phyloP scores from a whole-genome alignment of 345 rosid species.

The Limnanthes douglasii region DNA sequence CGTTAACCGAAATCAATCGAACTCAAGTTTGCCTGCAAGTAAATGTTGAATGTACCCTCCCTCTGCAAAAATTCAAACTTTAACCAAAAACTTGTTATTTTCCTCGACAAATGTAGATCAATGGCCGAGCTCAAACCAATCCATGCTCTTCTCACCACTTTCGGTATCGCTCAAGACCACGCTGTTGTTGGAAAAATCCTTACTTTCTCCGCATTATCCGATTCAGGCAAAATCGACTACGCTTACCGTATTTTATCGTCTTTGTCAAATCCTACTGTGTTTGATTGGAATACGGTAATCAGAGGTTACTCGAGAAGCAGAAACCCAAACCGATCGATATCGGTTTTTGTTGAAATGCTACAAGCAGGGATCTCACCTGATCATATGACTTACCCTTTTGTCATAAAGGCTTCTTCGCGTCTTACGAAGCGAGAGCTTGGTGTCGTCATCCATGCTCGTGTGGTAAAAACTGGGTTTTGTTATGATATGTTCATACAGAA shows the following conservation, averaged over 20 bases:
- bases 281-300: slow-evolving; percentile 43
- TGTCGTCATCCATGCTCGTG: slow-evolving; percentile 23
- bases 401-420: slow-evolving; percentile 50
- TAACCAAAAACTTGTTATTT: slow-evolving; percentile 8
- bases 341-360: slow-evolving; percentile 37
- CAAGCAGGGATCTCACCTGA: slow-evolving; percentile 34
- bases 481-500: slow-evolving; percentile 44
- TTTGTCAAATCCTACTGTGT: slow-evolving; percentile 24
- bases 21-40: slow-evolving; percentile 1
- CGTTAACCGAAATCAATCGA: too few species aligned
- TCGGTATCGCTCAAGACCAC: slow-evolving; percentile 37
- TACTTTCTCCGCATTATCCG: slow-evolving; percentile 35
- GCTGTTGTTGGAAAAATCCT: slow-evolving; percentile 26
- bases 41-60: slow-evolving; percentile 27
- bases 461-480: slow-evolving; percentile 33
- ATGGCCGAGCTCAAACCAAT: slow-evolving; percentile 30
- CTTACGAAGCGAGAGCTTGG: slow-evolving; percentile 28
- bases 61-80: slow-evolving; percentile 7
- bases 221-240: slow-evolving; percentile 28
- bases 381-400: slow-evolving; percentile 64
- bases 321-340: slow-evolving; percentile 33
- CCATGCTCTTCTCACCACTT: slow-evolving; percentile 36
- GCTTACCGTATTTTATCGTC: slow-evolving; percentile 26
- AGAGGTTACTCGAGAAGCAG: slow-evolving; percentile 48
- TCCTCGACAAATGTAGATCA: slow-evolving; percentile 41